Evolutionary conservation across 345 rosid genomes (phyloP).

Genomic region (Eucalyptus virginea): DNA sequence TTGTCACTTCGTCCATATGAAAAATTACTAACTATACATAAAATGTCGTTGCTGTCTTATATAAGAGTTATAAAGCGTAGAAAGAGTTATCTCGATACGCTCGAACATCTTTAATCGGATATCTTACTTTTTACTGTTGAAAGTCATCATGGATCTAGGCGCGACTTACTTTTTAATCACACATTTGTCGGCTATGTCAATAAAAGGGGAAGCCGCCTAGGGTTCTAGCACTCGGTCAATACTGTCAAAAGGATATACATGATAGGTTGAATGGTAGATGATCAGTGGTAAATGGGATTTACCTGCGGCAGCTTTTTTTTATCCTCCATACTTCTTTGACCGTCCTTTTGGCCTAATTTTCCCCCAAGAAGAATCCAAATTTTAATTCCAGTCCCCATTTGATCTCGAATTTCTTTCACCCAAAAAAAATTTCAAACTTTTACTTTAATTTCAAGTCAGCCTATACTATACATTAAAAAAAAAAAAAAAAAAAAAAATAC

Average conservation of each 20-base stretch:
- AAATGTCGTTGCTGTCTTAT: background rate
- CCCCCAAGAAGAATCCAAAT: background rate
- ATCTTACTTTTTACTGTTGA: background rate
- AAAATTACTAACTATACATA: background rate
- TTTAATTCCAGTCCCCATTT: background rate
- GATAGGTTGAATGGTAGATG: background rate
- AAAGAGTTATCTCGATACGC: background rate
- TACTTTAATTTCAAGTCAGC: background rate
- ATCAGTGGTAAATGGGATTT: background rate
- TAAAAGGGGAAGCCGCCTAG: background rate
- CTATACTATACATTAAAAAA: too few species aligned
- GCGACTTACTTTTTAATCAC: background rate
- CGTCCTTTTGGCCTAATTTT: background rate
- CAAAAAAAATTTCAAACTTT: too few species aligned
- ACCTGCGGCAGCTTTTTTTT: background rate
- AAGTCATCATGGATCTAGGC: background rate
- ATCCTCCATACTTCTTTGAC: background rate
- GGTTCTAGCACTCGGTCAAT: background rate
- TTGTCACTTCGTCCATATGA: background rate
- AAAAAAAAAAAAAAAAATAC: too few species aligned
- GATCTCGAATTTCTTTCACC: accelerated
- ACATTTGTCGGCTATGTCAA: background rate
- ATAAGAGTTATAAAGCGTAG: background rate
- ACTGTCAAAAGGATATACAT: background rate
- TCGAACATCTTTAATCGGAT: background rate